phyloP scores from a whole-genome alignment of 192 early-diverging fungal species.

The Jimgerdemannia lactiflua region DNA sequence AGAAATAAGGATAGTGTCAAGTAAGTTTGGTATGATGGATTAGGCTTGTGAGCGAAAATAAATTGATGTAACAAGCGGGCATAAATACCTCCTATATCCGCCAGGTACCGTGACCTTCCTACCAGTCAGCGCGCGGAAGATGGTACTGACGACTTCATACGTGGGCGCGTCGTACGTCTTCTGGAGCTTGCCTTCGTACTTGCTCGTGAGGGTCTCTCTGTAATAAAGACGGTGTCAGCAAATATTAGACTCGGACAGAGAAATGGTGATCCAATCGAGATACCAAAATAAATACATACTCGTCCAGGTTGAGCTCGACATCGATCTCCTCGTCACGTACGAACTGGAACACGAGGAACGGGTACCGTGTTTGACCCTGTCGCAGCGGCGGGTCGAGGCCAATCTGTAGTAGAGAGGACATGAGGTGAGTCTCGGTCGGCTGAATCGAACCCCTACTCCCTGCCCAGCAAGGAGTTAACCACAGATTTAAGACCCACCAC shows the following conservation, averaged over 20 bases:
- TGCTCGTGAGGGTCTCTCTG: slow-evolving; percentile 60
- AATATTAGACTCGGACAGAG: slow-evolving; percentile 7
- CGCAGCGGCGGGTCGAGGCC: slow-evolving; percentile 95
- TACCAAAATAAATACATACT: slow-evolving; percentile 29
- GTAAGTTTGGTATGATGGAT: too few relatives aligned
- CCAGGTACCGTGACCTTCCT: slow-evolving; percentile 73
- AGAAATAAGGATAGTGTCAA: background rate
- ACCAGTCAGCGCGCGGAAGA: slow-evolving; percentile 82
- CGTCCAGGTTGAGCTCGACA: slow-evolving; percentile 77
- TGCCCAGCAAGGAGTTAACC: background rate
- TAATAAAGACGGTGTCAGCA: background rate
- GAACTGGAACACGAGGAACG: slow-evolving; percentile 96
- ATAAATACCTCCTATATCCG: slow-evolving; percentile 35
- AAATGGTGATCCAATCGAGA: background rate
- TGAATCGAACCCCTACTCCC: too few relatives aligned
- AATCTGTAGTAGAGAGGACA: slow-evolving; percentile 38
- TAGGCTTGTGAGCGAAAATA: too few relatives aligned
- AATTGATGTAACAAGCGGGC: too few relatives aligned
- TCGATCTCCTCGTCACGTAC: slow-evolving; percentile 89
- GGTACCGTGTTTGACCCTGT: slow-evolving; percentile 96
- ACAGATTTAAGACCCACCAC: slow-evolving; percentile 56
- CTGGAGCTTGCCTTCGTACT: slow-evolving; percentile 75
- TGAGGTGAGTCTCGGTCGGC: background rate
- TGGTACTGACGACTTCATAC: slow-evolving; percentile 80
- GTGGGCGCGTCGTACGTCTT: slow-evolving; percentile 84